A percentile compares a stretch with the other conserved stretches of the same genome.
phyloP scores from a whole-genome alignment of 345 rosid species.

The Euphorbia lathyris region DNA sequence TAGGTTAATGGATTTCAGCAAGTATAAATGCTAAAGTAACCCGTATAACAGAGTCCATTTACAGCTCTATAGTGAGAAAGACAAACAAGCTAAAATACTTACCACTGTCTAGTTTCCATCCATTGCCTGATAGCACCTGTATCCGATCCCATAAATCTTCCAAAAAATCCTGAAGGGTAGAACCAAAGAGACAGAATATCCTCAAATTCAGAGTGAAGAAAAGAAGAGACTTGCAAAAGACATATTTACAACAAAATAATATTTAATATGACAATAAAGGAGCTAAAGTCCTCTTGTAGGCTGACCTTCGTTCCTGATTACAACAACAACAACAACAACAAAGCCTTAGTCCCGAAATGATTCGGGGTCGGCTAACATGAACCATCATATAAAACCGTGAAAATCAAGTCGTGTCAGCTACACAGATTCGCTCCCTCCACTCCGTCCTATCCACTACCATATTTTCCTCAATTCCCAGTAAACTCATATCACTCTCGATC shows the following conservation, averaged over 20 bases:
- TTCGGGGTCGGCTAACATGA: too few species aligned
- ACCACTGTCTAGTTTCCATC: conserved; percentile 98
- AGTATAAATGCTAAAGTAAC: neutral
- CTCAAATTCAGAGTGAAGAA: conserved; percentile 1
- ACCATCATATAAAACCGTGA: too few species aligned
- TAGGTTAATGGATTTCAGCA: neutral
- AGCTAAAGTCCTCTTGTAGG: neutral
- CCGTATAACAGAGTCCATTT: neutral
- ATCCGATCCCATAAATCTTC: conserved; percentile 86
- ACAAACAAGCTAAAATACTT: conserved; percentile 18
- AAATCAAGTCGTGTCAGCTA: too few species aligned
- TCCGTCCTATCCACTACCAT: too few species aligned
- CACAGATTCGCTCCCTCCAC: too few species aligned
- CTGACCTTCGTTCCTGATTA: neutral
- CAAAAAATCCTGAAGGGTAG: conserved; percentile 71
- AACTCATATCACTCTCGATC: too few species aligned
- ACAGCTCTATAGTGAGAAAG: neutral
- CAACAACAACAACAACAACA: neutral
- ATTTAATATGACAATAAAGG: neutral
- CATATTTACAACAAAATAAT: neutral
- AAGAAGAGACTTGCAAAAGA: neutral
- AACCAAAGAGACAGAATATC: conserved; percentile 14
- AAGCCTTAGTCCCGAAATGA: too few species aligned
- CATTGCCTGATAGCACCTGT: conserved; percentile 65
- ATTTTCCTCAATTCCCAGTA: too few species aligned